These are phyloP conservation scores for Citrus sp. DNA, from an alignment of 345 rosid genomes.

Conservation along the genomic window DNA sequence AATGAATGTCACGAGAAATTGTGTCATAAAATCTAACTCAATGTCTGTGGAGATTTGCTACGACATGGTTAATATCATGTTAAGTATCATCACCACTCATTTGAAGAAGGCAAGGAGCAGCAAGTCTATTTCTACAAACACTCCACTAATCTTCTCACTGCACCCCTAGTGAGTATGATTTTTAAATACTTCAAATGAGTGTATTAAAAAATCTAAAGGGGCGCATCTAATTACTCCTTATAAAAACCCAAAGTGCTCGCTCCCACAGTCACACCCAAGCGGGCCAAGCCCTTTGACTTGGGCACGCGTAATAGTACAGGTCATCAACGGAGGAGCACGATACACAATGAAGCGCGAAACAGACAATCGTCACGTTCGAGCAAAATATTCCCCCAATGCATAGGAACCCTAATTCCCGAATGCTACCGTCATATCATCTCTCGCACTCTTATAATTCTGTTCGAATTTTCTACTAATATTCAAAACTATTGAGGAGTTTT, in stretches of 20 bases:
- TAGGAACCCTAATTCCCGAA: conserved; percentile 10
- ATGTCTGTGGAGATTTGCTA: no score
- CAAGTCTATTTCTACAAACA: no score
- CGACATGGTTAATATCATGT: no score
- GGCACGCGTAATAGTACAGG: background rate
- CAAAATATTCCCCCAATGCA: background rate
- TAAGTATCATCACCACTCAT: no score
- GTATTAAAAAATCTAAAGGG: no score
- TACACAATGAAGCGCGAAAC: background rate
- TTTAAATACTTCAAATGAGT: rapidly evolving
- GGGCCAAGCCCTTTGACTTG: background rate
- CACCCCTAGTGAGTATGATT: rapidly evolving
- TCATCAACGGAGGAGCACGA: background rate
- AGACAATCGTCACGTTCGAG: background rate
- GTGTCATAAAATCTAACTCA: no score
- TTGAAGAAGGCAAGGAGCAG: no score
- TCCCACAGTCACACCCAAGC: background rate
- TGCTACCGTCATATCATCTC: background rate
- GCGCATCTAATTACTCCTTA: no score
- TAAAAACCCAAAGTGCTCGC: background rate
- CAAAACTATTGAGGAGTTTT: conserved; percentile 15
- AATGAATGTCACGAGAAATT: no score
- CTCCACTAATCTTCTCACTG: no score
- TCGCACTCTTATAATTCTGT: background rate
- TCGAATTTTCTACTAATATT: background rate